phyloP scores from a whole-genome alignment of 1,284 basidiomycete genomes.

The Thecaphora thlaspeos region DNA sequence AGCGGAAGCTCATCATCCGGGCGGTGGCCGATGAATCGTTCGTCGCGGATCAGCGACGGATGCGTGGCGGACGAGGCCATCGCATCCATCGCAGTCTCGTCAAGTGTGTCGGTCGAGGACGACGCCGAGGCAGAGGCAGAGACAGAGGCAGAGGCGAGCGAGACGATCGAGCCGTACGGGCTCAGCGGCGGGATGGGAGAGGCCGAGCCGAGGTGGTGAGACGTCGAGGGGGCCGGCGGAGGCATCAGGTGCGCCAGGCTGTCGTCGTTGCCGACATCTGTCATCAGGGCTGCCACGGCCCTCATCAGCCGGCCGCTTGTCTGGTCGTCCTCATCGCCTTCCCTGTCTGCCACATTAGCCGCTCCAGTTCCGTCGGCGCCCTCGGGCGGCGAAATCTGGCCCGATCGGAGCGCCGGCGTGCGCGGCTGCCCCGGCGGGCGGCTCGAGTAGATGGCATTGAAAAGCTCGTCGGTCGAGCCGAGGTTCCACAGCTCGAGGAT shows the following conservation, averaged over 20 bases:
- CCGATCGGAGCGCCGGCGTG: no score
- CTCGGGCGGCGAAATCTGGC: no score
- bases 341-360: no score
- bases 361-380: no score
- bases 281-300: no score
- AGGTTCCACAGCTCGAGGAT: conserved; percentile 22
- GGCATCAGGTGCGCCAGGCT: neutral
- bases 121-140: no score
- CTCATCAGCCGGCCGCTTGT: no score
- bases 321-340: no score
- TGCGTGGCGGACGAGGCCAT: neutral
- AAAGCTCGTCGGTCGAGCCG: conserved; percentile 20
- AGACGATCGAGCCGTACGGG: neutral
- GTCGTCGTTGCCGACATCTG: neutral
- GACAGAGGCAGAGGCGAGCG: no score
- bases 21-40: no score
- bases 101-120: neutral
- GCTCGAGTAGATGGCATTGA: conserved; percentile 21
- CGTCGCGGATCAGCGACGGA: neutral
- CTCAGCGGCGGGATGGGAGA: conserved; percentile 9
- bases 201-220: neutral
- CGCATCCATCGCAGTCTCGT: neutral
- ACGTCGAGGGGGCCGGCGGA: neutral
- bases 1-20: neutral
- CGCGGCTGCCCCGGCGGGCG: neutral